These are phyloP conservation scores for Lecanosticta acicola DNA, from an alignment of 2,329 filamentous ascomycete species.

Conservation along the genomic window DNA sequence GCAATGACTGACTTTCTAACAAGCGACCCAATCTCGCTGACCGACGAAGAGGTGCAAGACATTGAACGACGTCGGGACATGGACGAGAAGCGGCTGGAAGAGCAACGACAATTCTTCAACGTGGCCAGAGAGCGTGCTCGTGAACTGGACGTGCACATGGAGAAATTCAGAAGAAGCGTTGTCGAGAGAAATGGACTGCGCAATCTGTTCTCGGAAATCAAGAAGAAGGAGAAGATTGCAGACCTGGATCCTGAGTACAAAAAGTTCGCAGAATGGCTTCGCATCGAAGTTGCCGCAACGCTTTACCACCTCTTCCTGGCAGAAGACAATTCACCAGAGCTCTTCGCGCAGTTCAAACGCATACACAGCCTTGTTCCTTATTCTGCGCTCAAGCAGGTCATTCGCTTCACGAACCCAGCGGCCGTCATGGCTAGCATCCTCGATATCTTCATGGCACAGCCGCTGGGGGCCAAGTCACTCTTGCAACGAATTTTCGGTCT, in stretches of 20 bases:
- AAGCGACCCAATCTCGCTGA: conserved; percentile 63
- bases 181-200: conserved; percentile 79
- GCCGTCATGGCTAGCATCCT: conserved; percentile 95
- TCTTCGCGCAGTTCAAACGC: conserved; percentile 88
- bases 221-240: conserved; percentile 77
- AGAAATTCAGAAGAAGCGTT: conserved; percentile 64
- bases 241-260: conserved; percentile 92
- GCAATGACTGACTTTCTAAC: conserved; percentile 82
- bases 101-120: conserved; percentile 92
- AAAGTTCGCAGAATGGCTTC: conserved; percentile 96
- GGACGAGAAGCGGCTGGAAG: conserved; percentile 82
- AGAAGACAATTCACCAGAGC: conserved; percentile 93
- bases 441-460: conserved; percentile 92
- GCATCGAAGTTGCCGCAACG: conserved; percentile 93
- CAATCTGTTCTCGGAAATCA: conserved; percentile 87
- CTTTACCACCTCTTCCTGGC: conserved; percentile 96
- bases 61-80: conserved; percentile 72
- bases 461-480: conserved; percentile 81
- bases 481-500: conserved; percentile 92
- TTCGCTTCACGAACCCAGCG: conserved; percentile 90
- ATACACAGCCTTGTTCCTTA: conserved; percentile 96
- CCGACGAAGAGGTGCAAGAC: conserved; percentile 77
- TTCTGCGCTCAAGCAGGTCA: conserved; percentile 89
- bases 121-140: conserved; percentile 84
- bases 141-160: conserved; percentile 97